Evolutionary conservation across 148 eudicot species (phyloP), one percentile per base, ranked within the genome.

Genomic region (Oxyria digyna): DNA sequence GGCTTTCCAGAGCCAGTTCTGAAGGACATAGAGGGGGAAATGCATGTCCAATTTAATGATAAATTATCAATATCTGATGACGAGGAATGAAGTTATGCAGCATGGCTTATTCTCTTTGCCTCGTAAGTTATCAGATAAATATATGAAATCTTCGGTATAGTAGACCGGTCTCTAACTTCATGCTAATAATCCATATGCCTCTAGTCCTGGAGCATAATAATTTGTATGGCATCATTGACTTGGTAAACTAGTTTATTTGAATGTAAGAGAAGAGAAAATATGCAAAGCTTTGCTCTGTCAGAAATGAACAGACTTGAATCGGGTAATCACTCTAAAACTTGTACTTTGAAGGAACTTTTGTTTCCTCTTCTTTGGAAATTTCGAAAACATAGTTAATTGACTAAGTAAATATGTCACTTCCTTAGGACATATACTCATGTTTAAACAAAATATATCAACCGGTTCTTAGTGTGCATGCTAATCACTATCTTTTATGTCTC

Each of bases 71-170:
- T 26, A 26, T 57, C 64, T 57, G 64, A 57, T 8, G 35, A 57
- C 12, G 64, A 57, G 64, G 64, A 57, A 35, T 57, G 64, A 57
- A 57, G 27, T 54, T 8, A 7, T 57, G 64, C 37, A 13, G 64
- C 64, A 57, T 57, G 37, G 64, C 64, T 57, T 57, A 11, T 14
- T 57, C 64, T 27, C 64, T 57, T 57, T 57, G 64, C 64, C 18
- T 14, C 35, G 64, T 57, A 57, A 57, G 64, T 57, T 27, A 3
- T 50, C 38, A 35, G 3, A 21, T 10, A 18, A 20, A 48, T 17
- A 21, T n/a, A 20, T n/a, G 29, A 29, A 15, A 57, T 57, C 15
- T 13, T 29, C 7, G 13, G 64, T n/a, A 20, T 21, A 21, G 23
- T 20, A 52, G 9, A 29, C n/a, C 31, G 26, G 31, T 57, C 24